Evolutionary conservation across 2,329 filamentous ascomycete genomes (phyloP).

Genomic region (Tolypocladium nubicola): DNA sequence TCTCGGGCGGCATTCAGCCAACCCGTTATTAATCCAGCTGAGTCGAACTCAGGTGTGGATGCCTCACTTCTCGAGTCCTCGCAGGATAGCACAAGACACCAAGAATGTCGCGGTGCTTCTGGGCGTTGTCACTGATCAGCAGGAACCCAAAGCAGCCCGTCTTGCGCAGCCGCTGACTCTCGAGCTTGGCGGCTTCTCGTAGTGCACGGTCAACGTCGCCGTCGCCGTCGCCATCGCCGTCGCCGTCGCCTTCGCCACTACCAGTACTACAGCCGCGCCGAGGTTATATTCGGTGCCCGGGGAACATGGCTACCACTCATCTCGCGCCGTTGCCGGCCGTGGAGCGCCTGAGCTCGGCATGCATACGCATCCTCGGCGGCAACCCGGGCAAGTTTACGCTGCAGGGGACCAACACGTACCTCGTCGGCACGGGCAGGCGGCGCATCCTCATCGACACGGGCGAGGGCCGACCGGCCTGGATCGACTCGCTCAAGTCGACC

Average conservation of each 20-base stretch:
- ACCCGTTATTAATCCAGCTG: background rate
- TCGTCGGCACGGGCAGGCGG: conserved; percentile 63
- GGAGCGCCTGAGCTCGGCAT: conserved; percentile 64
- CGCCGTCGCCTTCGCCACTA: background rate
- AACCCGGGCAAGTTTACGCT: conserved; percentile 78
- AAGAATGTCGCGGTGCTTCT: background rate
- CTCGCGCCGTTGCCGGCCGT: conserved; percentile 60
- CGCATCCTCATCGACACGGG: conserved; percentile 86
- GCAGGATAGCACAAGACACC: background rate
- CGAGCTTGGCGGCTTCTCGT: background rate
- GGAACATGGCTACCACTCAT: conserved; percentile 1
- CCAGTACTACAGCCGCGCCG: background rate
- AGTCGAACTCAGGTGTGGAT: background rate
- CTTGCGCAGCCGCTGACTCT: background rate
- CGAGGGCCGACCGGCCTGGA: conserved; percentile 70
- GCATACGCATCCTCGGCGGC: conserved; percentile 77
- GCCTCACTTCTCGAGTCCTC: background rate
- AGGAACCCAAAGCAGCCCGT: background rate
- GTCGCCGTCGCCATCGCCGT: background rate
- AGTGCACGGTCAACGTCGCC: background rate
- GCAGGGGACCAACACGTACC: conserved; percentile 87
- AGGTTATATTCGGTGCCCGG: background rate
- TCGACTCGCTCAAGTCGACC: conserved; percentile 49
- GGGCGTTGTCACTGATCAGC: background rate
- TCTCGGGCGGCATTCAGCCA: too few species aligned